These are phyloP conservation scores for Mycena polygramma DNA, from an alignment of 768 basidiomycete species.

Conservation along the genomic window DNA sequence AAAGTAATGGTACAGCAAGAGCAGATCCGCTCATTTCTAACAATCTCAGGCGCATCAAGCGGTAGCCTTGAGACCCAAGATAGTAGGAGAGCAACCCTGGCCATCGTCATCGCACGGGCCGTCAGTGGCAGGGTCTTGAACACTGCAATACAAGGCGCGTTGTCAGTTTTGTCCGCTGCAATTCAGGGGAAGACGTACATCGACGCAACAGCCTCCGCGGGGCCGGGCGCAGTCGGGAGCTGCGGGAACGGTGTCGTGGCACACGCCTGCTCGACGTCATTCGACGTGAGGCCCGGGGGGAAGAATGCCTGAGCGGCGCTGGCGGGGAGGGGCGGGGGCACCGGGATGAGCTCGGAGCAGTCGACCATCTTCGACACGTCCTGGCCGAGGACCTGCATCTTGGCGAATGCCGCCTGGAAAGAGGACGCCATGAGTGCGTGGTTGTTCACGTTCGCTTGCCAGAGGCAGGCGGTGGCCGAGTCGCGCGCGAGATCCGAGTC, in stretches of 20 bases:
- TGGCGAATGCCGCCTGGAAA: slow-evolving; percentile 50
- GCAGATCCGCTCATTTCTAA: no score
- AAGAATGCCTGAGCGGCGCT: slow-evolving; percentile 37
- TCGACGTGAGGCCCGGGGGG: slow-evolving; percentile 40
- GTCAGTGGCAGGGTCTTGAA: slow-evolving; percentile 1
- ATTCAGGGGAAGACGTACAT: slow-evolving; percentile 3
- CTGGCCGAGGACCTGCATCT: slow-evolving; percentile 50
- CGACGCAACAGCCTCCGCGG: slow-evolving; percentile 18
- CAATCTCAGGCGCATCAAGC: no score
- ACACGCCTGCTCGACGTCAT: slow-evolving; percentile 39
- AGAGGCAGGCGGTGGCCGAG: slow-evolving; percentile 14
- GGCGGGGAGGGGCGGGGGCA: slow-evolving; percentile 32
- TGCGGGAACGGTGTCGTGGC: slow-evolving; percentile 20
- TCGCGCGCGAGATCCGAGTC: slow-evolving; percentile 27
- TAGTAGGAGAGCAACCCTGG: neutral
- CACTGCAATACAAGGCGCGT: neutral
- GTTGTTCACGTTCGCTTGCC: slow-evolving; percentile 35
- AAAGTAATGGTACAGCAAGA: no score
- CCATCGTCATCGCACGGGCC: slow-evolving; percentile 6
- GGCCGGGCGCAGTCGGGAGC: slow-evolving; percentile 23
- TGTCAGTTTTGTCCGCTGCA: neutral
- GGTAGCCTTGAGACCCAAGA: no score
- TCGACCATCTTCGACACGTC: slow-evolving; percentile 46
- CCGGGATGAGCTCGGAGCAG: slow-evolving; percentile 53
- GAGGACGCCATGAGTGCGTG: slow-evolving; percentile 40